Evolutionary conservation across 768 basidiomycete species (phyloP), one percentile per base, ranked within the genome.

Genomic region (Saitozyma sp.): DNA sequence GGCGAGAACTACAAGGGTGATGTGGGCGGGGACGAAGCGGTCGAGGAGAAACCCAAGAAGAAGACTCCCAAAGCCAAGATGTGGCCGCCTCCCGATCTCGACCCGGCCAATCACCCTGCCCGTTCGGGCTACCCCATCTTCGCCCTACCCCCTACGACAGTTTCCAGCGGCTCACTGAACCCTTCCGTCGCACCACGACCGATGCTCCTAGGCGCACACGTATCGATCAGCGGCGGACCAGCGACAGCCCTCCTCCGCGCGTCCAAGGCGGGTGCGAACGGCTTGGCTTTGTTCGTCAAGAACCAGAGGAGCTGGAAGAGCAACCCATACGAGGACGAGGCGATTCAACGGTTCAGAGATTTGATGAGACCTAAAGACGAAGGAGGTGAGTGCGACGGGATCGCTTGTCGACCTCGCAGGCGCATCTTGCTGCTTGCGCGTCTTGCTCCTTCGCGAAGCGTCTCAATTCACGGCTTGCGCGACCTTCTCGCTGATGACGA

Each of bases 241-340:
- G 88, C 90, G 73, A 88, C 89, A 59, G 79, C 89, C 0, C 78
- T 91, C 16, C 59, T 84, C 6, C 88, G 91, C 62, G 90, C 91
- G 14, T 85, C 87, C 14, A 80, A 82, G 17, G 86, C 90, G 48
- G 86, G 89, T 0, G 91, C 89, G n/a, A 89, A 87, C 57, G 85
- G 90, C 6, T 89, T 93, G 67, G 90, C 89, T 0, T 81, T 92
- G 9, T 93, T 93, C 70, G 78, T 92, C 46, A 94, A 92, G 78
- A 89, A 87, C 0, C 91, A 92, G 68, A 82, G 89, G 19, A 88
- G 88, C 78, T 94, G 92, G 92, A 81, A 79, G 9, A 86, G 87
- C 5, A 85, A 87, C 4, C 80, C 85, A 2, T 82, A 91, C 1
- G 83, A 82, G 10, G 76, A 83, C 0, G 77, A 82, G 11, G 86